Base-by-base conservation (phyloP, 805 yeast genomes). In the Saccharomycopsis fibuligera region DNA sequence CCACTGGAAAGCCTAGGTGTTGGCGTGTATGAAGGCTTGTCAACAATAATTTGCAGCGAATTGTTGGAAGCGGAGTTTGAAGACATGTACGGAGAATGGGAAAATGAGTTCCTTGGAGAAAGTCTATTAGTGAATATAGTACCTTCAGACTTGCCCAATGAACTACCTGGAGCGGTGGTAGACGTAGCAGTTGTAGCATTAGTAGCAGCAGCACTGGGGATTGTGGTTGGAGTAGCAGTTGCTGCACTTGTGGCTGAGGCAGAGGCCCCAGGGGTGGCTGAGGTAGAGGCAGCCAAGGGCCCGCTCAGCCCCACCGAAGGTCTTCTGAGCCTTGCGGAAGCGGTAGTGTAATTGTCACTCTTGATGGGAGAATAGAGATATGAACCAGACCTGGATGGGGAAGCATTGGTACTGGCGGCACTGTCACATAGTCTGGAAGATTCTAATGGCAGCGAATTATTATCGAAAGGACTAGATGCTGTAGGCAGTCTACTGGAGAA, bases 1-100 rank as follows among this genome's bases (percentile, higher is more conserved):
- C 74, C 81, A 6, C 70, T 67, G 35, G 46, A 39, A 9, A 48
- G 23, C 17, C 47, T 35, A 10, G 45, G n/a, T 23, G 49, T 30
- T 2, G 41, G 31, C 3, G 48, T 29, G 35, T 25, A 31, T 14
- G 38, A 22, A 27, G 48, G 31, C 14, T 19, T 40, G 9, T 5
- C 10, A 22, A 14, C 25, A 37, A 37, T 37, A 12, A 37, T 19
- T 12, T 19, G 41, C 6, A 35, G 19, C 8, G 24, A 5, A n/a
- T 19, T 3, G 37, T 35, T 23, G 25, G 47, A 5, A 33, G 37
- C 1, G 41, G 35, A 5, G 33, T 31, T 14, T 24, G 25, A 24
- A 22, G 23, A 24, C 22, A 43, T 12, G 40, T 31, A 25, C 23
- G 40, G 17, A 36, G 33, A 24, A 16, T 30, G 35, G 12, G 47